These are phyloP conservation scores for Teratosphaeria epicoccoides DNA, from an alignment of 2,329 filamentous ascomycete species.

Conservation along the genomic window DNA sequence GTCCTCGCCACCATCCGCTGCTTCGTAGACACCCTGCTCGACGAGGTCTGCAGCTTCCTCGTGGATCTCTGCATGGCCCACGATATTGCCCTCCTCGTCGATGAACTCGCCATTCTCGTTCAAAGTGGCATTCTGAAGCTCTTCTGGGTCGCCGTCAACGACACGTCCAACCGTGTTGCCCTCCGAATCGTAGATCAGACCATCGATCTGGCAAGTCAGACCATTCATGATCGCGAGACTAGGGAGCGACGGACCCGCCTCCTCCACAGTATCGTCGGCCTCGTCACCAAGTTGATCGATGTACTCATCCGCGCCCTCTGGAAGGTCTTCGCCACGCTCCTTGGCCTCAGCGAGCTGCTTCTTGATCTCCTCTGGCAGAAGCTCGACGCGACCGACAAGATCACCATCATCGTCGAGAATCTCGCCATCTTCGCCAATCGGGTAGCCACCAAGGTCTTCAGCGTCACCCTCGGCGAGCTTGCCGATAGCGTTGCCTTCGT, in stretches of 20 bases:
- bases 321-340: conserved; percentile 27
- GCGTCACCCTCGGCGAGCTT: conserved; percentile 43
- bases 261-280: conserved; percentile 18
- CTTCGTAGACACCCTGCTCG: conserved; percentile 35
- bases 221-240: conserved; percentile 38
- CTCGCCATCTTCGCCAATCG: conserved; percentile 44
- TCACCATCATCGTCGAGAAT: conserved; percentile 47
- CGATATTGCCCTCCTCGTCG: conserved; percentile 43
- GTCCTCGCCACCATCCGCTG: conserved; percentile 27
- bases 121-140: conserved; percentile 39
- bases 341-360: conserved; percentile 31
- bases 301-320: conserved; percentile 26
- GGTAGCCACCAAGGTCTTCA: conserved; percentile 42
- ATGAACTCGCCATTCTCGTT: conserved; percentile 46
- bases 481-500: conserved; percentile 39
- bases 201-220: conserved; percentile 36
- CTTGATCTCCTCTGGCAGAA: conserved; percentile 36
- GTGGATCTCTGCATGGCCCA: conserved; percentile 42
- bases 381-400: conserved; percentile 43
- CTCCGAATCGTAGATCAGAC: conserved; percentile 41
- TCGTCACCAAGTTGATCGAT: conserved; percentile 16
- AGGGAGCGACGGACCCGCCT: conserved; percentile 27
- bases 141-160: conserved; percentile 37
- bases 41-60: conserved; percentile 32
- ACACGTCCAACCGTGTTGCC: conserved; percentile 41